Base-by-base conservation (phyloP, 345 rosid genomes). In the Aurinia saxatilis region DNA sequence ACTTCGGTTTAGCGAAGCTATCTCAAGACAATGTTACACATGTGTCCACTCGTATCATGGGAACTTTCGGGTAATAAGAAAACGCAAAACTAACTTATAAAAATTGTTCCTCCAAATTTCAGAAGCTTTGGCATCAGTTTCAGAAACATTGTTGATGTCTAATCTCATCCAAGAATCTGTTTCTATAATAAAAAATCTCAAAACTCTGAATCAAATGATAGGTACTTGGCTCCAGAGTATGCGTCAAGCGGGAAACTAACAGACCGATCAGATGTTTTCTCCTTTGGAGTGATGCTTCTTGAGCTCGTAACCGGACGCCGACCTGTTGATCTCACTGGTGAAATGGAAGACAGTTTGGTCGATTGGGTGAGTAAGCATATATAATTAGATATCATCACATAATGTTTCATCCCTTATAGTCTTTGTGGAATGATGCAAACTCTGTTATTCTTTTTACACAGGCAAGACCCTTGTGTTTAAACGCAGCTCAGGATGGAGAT, bases 21-120 rank as follows among this genome's bases (percentile, higher is more conserved):
- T 29, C 92, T 63, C 81, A 84, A 48, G 99, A 95, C 75, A 70
- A 66, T 48, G 74, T 77, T 50, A 90, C 99, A 31, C 99, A 95
- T 79, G 84, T 95, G 48, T 95, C 99, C 14, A 95, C 99, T 23
- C 76, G 99, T 40, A 91, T 90, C 69, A 88, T 95, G 97, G 99
- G 99, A 68, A 90, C 99, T 68, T 95, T 95, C 66, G 99, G 99
- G 99, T 93, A 73, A 75, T 79, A 3, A 55, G 51, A 34, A 41
- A 33, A 52, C 30, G 38, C 16, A 0, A 16, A 57, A 18, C 41
- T 31, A 39, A 33, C 18, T 52, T 10, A 17, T 42, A 17, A 41
- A 33, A 44, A 14, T 10, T 50, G 30, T 50, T 47, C n/a, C 3
- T n/a, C 6, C 37, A 48, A 15, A 10, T 23, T 47, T 12, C 13